Percentiles rank a stretch among this genome's conserved stretches.
These are phyloP conservation scores for Oryza australiensis DNA, from an alignment of 176 grass and related monocot species.

Conservation along the genomic window DNA sequence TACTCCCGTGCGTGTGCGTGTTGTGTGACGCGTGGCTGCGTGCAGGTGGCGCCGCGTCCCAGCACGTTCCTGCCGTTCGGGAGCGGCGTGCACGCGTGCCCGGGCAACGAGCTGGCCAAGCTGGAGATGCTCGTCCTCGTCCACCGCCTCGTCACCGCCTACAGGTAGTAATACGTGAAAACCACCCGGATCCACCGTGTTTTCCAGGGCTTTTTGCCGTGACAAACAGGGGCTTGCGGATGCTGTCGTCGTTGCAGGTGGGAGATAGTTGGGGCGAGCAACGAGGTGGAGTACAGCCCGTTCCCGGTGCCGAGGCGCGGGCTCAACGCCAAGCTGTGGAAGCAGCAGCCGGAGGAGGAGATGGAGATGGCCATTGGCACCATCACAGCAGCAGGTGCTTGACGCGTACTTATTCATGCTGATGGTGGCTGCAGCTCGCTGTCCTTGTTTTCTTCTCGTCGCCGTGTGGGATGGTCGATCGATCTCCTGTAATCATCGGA, in stretches of 20 bases:
- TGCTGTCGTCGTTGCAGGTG: slow-evolving; percentile 35
- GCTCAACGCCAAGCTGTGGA: slow-evolving; percentile 49
- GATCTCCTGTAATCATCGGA: slow-evolving; percentile 3
- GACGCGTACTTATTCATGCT: not conserved
- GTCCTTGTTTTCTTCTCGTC: not conserved
- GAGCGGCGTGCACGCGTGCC: slow-evolving; percentile 65
- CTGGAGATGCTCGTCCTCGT: slow-evolving; percentile 67
- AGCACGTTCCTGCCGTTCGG: slow-evolving; percentile 75
- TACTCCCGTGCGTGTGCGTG: too few species aligned
- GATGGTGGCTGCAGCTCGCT: too few species aligned
- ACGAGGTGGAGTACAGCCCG: slow-evolving; percentile 65
- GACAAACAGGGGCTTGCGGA: too few species aligned
- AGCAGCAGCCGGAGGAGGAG: not conserved
- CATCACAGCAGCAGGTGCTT: not conserved
- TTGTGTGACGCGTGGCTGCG: not conserved
- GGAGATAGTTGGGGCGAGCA: slow-evolving; percentile 45
- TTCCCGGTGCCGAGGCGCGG: slow-evolving; percentile 77
- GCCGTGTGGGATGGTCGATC: not conserved
- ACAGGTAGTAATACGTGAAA: slow-evolving; percentile 41
- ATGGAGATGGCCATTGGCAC: not conserved
- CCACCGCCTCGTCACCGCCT: slow-evolving; percentile 63
- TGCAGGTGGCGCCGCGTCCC: slow-evolving; percentile 53
- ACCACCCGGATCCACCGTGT: not conserved
- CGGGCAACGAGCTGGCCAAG: slow-evolving; percentile 76
- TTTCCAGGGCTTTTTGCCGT: not conserved